phyloP scores from a whole-genome alignment of 176 grass and related monocot species.

The Oryza coarctata region DNA sequence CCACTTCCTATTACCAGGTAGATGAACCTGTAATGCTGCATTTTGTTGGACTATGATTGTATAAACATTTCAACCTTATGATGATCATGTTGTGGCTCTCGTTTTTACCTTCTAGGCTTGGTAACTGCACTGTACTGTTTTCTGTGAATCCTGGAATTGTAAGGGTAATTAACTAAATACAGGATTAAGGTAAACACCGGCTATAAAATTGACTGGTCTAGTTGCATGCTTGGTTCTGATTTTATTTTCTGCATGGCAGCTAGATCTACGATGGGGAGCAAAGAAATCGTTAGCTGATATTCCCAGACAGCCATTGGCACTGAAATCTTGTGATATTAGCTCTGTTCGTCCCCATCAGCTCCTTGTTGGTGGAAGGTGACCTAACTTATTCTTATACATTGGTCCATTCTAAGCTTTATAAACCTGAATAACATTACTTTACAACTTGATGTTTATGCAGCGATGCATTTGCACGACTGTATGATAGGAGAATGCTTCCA shows the following conservation, averaged over 20 bases:
- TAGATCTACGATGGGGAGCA: constrained; percentile 86
- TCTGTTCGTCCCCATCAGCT: constrained; percentile 84
- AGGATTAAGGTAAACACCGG: neutral
- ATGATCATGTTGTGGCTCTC: constrained; percentile 1
- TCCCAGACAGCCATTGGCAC: constrained; percentile 60
- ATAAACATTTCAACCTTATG: neutral
- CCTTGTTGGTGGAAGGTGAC: constrained; percentile 91
- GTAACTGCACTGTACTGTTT: neutral
- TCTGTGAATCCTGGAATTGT: neutral
- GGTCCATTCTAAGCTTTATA: constrained; percentile 8
- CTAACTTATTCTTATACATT: constrained; percentile 18
- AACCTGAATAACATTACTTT: constrained; percentile 14
- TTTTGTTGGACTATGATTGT: constrained; percentile 10
- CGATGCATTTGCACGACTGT: constrained; percentile 82
- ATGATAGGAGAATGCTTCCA: constrained; percentile 94
- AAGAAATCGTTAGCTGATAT: constrained; percentile 82
- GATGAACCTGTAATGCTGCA: constrained; percentile 12
- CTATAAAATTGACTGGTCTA: constrained; percentile 14
- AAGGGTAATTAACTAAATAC: neutral
- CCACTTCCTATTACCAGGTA: constrained; percentile 1
- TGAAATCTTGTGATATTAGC: constrained; percentile 98
- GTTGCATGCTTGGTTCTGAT: neutral
- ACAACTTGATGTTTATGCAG: constrained; percentile 44
- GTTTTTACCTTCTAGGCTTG: constrained; percentile 17
- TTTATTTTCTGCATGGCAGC: constrained; percentile 45